Percentiles rank a stretch among this genome's conserved stretches.
These are phyloP conservation scores for Boletus vermiculosoides DNA, from an alignment of 768 basidiomycete genomes.

Conservation along the genomic window DNA sequence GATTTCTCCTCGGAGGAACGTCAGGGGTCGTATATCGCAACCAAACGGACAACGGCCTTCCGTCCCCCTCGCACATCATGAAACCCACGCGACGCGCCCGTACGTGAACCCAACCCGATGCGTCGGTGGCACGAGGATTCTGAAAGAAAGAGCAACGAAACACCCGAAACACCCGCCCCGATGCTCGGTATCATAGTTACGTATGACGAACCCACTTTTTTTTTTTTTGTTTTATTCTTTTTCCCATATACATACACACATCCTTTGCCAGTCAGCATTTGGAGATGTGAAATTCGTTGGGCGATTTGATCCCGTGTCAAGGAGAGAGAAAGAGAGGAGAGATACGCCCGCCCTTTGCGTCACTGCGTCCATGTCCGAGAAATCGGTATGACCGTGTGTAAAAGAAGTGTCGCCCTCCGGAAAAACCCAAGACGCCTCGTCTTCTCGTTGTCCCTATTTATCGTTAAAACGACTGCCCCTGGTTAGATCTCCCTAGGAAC, in stretches of 20 bases:
- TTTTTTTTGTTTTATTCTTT: too few species aligned
- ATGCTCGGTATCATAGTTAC: background rate
- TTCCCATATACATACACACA: background rate
- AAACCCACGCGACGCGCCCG: background rate
- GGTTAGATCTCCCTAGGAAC: background rate
- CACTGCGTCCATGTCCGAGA: background rate
- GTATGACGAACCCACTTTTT: background rate
- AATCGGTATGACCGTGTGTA: background rate
- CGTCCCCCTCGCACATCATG: background rate
- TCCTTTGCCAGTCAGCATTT: background rate
- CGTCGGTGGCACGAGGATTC: background rate
- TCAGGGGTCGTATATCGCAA: background rate
- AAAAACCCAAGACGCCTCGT: background rate
- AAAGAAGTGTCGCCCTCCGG: background rate
- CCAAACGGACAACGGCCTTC: background rate
- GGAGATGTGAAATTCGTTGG: background rate
- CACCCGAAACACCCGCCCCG: background rate
- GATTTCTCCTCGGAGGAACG: background rate
- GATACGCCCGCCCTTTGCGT: background rate
- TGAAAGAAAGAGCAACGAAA: background rate
- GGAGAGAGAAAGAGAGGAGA: background rate
- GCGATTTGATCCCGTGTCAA: background rate
- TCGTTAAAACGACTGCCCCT: background rate
- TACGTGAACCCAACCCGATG: background rate
- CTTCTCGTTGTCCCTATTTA: background rate